phyloP scores from a whole-genome alignment of 331 rosid genomes.

The Malus hybrid region DNA sequence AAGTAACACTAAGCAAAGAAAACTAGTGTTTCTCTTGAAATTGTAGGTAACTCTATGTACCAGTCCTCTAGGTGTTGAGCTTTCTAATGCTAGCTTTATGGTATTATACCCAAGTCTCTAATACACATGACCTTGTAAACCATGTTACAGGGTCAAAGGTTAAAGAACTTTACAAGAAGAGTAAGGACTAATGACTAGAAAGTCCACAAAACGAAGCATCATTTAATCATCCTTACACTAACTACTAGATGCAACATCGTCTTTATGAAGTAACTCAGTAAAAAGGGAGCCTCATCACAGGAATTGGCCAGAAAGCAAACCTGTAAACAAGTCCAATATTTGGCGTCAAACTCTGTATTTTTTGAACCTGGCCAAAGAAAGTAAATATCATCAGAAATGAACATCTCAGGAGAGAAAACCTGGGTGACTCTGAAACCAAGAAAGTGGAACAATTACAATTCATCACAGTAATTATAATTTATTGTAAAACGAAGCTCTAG shows the following conservation, averaged over 20 bases:
- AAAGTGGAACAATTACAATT: not conserved
- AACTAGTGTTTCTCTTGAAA: not conserved
- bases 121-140: not conserved
- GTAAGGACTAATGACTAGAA: not conserved
- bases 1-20: no score
- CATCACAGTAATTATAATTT: not conserved
- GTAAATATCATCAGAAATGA: constrained; percentile 4
- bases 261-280: not conserved
- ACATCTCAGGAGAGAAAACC: not conserved
- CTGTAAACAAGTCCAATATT: constrained; percentile 95
- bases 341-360: constrained; percentile 80
- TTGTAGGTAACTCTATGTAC: not conserved
- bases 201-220: not conserved
- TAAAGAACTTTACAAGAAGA: not conserved
- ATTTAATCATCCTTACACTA: not conserved
- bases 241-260: not conserved
- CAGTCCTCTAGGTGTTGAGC: not conserved
- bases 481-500: not conserved
- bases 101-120: not conserved
- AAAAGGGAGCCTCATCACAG: not conserved
- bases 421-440: not conserved
- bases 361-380: constrained; percentile 61
- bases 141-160: not conserved
- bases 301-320: constrained; percentile 27
- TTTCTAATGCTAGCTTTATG: not conserved